These are phyloP conservation scores for Neopestalotiopsis clavispora DNA, from an alignment of 2,329 filamentous ascomycete genomes.

Conservation along the genomic window DNA sequence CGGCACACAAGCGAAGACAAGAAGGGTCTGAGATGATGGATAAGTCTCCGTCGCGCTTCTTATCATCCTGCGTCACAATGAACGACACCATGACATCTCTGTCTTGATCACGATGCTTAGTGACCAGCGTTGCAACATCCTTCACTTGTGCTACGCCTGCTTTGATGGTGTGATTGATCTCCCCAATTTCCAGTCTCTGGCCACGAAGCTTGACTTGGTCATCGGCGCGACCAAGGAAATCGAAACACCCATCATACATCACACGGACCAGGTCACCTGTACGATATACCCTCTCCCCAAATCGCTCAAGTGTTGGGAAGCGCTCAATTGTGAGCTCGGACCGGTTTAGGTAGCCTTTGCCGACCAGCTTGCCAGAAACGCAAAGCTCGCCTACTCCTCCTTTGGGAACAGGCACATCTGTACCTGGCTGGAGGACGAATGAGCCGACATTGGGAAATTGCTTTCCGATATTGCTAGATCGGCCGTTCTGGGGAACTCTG, in stretches of 20 bases:
- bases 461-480: constrained; percentile 84
- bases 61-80: constrained; percentile 47
- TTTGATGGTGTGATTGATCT: constrained; percentile 86
- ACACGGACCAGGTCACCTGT: constrained; percentile 89
- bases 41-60: neutral
- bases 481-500: constrained; percentile 77
- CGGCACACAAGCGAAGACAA: constrained; percentile 3
- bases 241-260: constrained; percentile 79
- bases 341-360: constrained; percentile 85
- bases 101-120: constrained; percentile 70
- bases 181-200: constrained; percentile 85
- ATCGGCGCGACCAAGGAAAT: constrained; percentile 86
- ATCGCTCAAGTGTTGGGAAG: constrained; percentile 69
- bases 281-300: constrained; percentile 73
- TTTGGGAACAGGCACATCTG: constrained; percentile 72
- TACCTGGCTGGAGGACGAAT: constrained; percentile 74
- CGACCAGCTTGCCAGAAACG: constrained; percentile 84
- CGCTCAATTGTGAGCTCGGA: constrained; percentile 76
- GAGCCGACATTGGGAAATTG: constrained; percentile 89
- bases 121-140: constrained; percentile 78
- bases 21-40: neutral
- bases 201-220: constrained; percentile 92
- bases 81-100: constrained; percentile 87
- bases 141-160: constrained; percentile 59
- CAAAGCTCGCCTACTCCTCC: constrained; percentile 89